These are phyloP conservation scores for Cordyceps cateniannulata DNA, from an alignment of 2,329 filamentous ascomycete species.

Conservation along the genomic window DNA sequence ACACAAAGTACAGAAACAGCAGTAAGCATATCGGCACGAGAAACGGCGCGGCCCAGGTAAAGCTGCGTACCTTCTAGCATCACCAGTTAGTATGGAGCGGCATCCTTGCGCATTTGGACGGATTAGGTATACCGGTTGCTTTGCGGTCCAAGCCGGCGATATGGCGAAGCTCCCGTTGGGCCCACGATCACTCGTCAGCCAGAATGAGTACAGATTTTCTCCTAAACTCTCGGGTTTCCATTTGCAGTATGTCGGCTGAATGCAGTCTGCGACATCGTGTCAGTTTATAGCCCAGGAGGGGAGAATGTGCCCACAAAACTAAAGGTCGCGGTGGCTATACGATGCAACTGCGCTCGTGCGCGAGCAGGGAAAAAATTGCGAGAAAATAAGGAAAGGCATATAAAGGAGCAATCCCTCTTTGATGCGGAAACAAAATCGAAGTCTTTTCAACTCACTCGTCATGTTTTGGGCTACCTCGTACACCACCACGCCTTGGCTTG, in stretches of 20 bases:
- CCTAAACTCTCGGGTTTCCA: slow-evolving; percentile 25
- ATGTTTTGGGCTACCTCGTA: slow-evolving; percentile 25
- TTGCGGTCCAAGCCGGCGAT: slow-evolving; percentile 27
- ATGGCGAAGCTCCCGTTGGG: slow-evolving; percentile 23
- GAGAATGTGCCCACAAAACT: slow-evolving; percentile 11
- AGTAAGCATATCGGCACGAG: slow-evolving; percentile 25
- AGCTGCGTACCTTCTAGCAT: slow-evolving; percentile 16
- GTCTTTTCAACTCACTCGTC: slow-evolving; percentile 20
- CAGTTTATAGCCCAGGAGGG: background rate
- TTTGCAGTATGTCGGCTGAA: slow-evolving; percentile 17
- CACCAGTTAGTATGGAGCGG: background rate
- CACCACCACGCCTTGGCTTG: slow-evolving; percentile 22
- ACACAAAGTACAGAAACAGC: slow-evolving; percentile 23
- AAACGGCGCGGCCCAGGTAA: slow-evolving; percentile 24
- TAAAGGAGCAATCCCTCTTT: background rate
- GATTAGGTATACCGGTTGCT: slow-evolving; percentile 17
- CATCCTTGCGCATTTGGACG: background rate
- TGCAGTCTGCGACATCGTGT: slow-evolving; percentile 18
- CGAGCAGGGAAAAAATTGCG: background rate
- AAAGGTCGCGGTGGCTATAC: background rate
- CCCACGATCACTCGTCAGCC: slow-evolving; percentile 21
- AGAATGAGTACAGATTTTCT: slow-evolving; percentile 24
- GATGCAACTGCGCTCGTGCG: background rate
- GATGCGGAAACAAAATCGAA: background rate
- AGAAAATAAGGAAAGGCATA: background rate